phyloP scores from a whole-genome alignment of 2,329 filamentous ascomycete genomes.

The Macrophomina phaseolina region DNA sequence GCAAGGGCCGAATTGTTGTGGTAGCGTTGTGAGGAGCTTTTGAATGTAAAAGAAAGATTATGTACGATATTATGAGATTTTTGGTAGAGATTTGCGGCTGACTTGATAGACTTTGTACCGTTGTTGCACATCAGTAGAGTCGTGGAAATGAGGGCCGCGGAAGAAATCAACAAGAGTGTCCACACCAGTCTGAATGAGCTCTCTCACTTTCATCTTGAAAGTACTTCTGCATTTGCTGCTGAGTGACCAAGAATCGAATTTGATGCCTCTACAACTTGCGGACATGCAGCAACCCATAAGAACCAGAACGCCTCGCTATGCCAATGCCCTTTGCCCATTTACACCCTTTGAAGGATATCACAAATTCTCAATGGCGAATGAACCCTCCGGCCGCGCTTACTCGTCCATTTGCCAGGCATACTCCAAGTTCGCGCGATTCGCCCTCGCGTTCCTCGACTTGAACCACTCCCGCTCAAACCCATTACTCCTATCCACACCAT shows the following conservation, averaged over 20 bases:
- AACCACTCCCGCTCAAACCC: constrained; percentile 95
- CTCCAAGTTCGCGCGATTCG: constrained; percentile 78
- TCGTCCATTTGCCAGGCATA: constrained; percentile 98
- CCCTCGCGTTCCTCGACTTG: constrained; percentile 78
- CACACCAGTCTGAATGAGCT: too few relatives aligned
- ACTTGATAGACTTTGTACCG: neutral
- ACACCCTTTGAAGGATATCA: neutral
- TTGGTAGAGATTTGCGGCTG: neutral
- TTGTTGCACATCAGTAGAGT: neutral
- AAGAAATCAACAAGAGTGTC: too few relatives aligned
- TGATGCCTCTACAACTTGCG: too few relatives aligned
- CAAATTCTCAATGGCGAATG: neutral
- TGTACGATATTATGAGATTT: neutral
- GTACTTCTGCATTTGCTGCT: too few relatives aligned
- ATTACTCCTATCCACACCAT: constrained; percentile 92
- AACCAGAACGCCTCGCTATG: constrained; percentile 17
- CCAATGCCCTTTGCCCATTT: neutral
- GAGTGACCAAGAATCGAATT: too few relatives aligned
- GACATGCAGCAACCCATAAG: too few relatives aligned
- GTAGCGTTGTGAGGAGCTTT: neutral
- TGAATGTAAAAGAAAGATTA: neutral
- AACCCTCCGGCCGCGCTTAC: constrained; percentile 43
- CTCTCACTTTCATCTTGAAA: too few relatives aligned
- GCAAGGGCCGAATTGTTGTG: constrained; percentile 20
- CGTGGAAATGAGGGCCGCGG: too few relatives aligned